These are phyloP conservation scores for Xylaria cubensis DNA, from an alignment of 495 filamentous ascomycete species.

Conservation along the genomic window DNA sequence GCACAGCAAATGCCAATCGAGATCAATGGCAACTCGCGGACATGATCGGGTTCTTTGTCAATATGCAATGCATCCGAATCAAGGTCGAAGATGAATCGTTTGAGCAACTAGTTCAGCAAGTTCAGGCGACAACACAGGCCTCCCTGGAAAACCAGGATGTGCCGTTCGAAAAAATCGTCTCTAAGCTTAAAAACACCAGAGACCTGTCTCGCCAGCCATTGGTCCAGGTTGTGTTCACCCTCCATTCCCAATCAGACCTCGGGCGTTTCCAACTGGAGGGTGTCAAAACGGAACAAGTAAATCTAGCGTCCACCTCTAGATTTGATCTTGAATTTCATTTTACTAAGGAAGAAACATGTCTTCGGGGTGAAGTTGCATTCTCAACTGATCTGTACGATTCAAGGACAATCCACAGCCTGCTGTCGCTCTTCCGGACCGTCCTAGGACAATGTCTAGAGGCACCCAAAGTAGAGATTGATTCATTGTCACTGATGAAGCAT, in stretches of 20 bases:
- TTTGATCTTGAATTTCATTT: constrained; percentile 29
- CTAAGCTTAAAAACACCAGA: constrained; percentile 6
- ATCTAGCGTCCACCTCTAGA: background rate
- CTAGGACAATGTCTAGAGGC: background rate
- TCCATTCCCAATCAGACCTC: constrained; percentile 26
- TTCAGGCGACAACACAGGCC: background rate
- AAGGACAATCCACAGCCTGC: background rate
- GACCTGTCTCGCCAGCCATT: constrained; percentile 23
- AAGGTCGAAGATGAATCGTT: constrained; percentile 20
- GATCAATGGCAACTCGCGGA: constrained; percentile 10
- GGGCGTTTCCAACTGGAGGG: constrained; percentile 4
- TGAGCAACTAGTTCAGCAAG: constrained; percentile 12
- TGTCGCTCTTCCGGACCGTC: background rate
- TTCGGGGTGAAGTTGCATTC: background rate
- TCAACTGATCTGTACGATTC: background rate
- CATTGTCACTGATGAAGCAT: background rate
- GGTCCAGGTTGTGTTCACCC: constrained; percentile 23
- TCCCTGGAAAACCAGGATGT: constrained; percentile 19
- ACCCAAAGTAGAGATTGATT: background rate
- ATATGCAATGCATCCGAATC: constrained; percentile 24
- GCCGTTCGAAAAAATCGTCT: constrained; percentile 24
- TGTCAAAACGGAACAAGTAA: background rate
- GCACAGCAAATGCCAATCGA: constrained; percentile 21
- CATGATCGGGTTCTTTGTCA: constrained; percentile 26
- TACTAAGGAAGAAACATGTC: constrained; percentile 7